Percentiles rank a stretch among this genome's conserved stretches.
phyloP scores from a whole-genome alignment of 1,284 basidiomycete genomes.

The Porodaedalea pini region DNA sequence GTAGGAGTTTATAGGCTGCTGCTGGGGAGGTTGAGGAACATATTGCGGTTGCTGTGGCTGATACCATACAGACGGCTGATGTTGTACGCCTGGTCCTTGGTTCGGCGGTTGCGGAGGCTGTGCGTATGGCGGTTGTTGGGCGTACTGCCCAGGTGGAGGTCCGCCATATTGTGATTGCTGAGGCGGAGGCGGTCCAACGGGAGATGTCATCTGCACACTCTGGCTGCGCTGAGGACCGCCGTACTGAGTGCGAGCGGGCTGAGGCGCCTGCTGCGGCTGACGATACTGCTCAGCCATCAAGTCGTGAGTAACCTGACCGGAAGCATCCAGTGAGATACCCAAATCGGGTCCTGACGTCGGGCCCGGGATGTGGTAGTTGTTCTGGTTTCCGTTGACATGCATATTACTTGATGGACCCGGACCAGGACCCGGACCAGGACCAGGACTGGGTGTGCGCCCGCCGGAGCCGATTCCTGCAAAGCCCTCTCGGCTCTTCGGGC shows the following conservation, averaged over 20 bases:
- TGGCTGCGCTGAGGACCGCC: constrained; percentile 14
- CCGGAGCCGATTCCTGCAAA: constrained; percentile 80
- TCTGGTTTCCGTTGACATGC: constrained; percentile 28
- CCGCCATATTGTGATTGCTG: constrained; percentile 9
- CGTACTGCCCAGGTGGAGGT: constrained; percentile 8
- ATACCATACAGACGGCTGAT: constrained; percentile 15
- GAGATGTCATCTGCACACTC: constrained; percentile 15
- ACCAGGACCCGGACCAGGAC: constrained; percentile 43
- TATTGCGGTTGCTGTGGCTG: constrained; percentile 28
- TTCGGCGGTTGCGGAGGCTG: constrained; percentile 15
- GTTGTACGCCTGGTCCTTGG: constrained; percentile 11
- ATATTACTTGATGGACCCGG: constrained; percentile 35
- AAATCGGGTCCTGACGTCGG: constrained; percentile 40
- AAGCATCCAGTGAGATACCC: constrained; percentile 77
- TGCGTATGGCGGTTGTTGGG: constrained; percentile 10
- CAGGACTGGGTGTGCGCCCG: constrained; percentile 61
- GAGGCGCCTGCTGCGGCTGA: constrained; percentile 29
- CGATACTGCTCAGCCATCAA: constrained; percentile 64
- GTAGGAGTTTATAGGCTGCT: constrained; percentile 29
- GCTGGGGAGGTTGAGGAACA: constrained; percentile 25
- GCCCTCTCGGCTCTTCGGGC: constrained; percentile 50
- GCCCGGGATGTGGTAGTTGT: constrained; percentile 32
- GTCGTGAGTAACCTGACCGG: constrained; percentile 76
- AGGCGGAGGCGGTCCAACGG: constrained; percentile 10
- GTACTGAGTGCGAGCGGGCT: background rate